phyloP scores from a whole-genome alignment of 495 filamentous ascomycete species.

The Jackrogersella multiformis region DNA sequence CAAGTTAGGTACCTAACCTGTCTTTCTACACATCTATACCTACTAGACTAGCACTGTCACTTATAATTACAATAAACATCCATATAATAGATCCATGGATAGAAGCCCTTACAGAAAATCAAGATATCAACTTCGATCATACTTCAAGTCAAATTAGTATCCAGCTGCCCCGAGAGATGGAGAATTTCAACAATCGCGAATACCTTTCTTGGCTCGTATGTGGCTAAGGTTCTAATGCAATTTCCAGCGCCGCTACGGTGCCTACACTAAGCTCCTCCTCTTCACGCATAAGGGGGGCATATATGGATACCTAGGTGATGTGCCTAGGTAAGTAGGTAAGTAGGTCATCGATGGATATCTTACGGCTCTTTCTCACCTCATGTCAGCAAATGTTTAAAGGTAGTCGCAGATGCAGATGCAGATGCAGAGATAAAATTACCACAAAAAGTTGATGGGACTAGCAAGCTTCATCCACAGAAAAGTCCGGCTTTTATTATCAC shows the following conservation, averaged over 20 bases:
- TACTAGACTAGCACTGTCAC: too few relatives aligned
- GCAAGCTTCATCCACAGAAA: constrained; percentile 15
- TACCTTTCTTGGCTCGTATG: background rate
- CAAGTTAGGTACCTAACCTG: too few relatives aligned
- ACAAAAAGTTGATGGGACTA: constrained; percentile 1
- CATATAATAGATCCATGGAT: background rate
- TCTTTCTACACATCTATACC: too few relatives aligned
- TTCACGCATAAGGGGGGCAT: too few relatives aligned
- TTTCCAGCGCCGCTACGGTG: constrained; percentile 16
- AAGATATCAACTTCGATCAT: background rate
- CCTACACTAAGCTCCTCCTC: too few relatives aligned
- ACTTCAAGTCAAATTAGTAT: background rate
- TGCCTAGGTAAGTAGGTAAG: background rate
- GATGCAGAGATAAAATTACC: constrained; percentile 22
- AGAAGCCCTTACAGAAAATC: background rate
- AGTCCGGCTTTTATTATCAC: constrained; percentile 18
- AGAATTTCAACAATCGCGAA: constrained; percentile 7
- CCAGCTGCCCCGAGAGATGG: background rate
- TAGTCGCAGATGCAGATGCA: background rate
- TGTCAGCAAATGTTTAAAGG: constrained; percentile 17
- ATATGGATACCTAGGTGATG: too few relatives aligned
- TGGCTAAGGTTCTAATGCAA: constrained; percentile 18
- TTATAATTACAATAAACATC: constrained; percentile 1
- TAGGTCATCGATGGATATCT: background rate
- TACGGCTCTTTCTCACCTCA: background rate